Base-by-base conservation (phyloP, 208 protist species). In the Crithidia sp. region DNA sequence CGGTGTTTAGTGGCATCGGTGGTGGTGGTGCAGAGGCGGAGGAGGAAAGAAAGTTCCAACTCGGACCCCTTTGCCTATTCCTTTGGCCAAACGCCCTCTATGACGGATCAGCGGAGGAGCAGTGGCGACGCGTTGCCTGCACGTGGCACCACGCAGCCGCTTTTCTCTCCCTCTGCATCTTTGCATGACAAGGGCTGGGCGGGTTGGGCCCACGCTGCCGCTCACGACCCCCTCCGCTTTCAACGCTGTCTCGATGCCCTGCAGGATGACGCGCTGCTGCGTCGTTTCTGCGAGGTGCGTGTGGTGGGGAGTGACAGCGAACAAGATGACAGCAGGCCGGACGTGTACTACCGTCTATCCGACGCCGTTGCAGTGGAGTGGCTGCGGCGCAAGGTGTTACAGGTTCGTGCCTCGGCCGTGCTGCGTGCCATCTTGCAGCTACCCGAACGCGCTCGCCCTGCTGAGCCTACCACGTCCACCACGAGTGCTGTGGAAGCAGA, bases 311-410 rank as follows among this genome's bases (percentile, higher is more conserved):
- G n/a, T 36, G 54, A 28, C 16, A 43, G n/a, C 14, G 10, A 13
- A 19, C 14, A 50, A 6, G 19, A 14, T 3, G 52, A 8, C 3
- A 28, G 37, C 37, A 54, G 16, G 5, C 17, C 3, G 4, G 53
- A 67, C n/a, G 47, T 66, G 67, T 76, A 83, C 40, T 95, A 95
- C 67, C 72, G 80, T 1, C 92, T 89, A 50, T 85, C 82, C 7
- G 71, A 66, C 40, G 71, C 71, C 17, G 87, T 86, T 61, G 83
- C 85, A 36, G 82, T 82, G 63, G 71, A 17, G 69, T 94, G 86
- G 86, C 28, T 91, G 57, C 55, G 44, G 56, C 14, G 64, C 8
- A 82, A 82, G 63, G 73, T 94, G 5, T 36, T 62, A 12, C 49
- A 16, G 10, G 74, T 90, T 58, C 66, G 54, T n/a, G 60, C 54